Evolutionary conservation across 2,329 filamentous ascomycete species (phyloP).

Genomic region (Arthrinium puccinioides): DNA sequence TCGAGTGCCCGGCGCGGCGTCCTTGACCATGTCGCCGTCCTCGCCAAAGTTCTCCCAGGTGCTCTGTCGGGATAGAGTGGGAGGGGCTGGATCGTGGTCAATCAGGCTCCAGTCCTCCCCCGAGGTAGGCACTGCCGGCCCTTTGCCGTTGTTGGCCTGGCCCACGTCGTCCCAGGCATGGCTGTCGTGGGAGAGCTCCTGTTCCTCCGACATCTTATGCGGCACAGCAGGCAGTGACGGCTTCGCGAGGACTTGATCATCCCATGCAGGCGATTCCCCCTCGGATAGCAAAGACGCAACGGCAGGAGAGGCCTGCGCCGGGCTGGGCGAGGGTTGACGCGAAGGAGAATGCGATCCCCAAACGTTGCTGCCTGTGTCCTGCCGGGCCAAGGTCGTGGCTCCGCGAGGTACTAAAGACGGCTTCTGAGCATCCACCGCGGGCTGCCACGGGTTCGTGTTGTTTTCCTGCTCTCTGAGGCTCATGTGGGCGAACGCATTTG

Average conservation of each 20-base stretch:
- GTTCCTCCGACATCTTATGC: conserved; percentile 15
- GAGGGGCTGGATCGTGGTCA: conserved; percentile 27
- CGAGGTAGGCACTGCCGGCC: conserved; percentile 16
- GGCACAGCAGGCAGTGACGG: conserved; percentile 13
- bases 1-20: too few relatives aligned
- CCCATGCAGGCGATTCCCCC: conserved; percentile 32
- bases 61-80: conserved; percentile 25
- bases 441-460: conserved; percentile 38
- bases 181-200: conserved; percentile 32
- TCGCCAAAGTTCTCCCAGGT: conserved; percentile 30
- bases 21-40: conserved; percentile 20
- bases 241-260: conserved; percentile 25
- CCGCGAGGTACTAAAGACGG: conserved; percentile 18
- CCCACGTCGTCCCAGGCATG: conserved; percentile 45
- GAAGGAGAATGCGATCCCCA: conserved; percentile 27
- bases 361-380: conserved; percentile 23
- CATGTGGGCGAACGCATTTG: conserved; percentile 33
- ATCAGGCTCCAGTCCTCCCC: conserved; percentile 45
- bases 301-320: conserved; percentile 22
- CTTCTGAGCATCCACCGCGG: conserved; percentile 20
- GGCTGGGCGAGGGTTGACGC: conserved; percentile 21
- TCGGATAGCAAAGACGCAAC: conserved; percentile 30
- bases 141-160: conserved; percentile 33
- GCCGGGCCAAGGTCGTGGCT: conserved; percentile 17
- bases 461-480: conserved; percentile 29